phyloP scores from a whole-genome alignment of 345 rosid genomes.

The Hirschfeldia incana region DNA sequence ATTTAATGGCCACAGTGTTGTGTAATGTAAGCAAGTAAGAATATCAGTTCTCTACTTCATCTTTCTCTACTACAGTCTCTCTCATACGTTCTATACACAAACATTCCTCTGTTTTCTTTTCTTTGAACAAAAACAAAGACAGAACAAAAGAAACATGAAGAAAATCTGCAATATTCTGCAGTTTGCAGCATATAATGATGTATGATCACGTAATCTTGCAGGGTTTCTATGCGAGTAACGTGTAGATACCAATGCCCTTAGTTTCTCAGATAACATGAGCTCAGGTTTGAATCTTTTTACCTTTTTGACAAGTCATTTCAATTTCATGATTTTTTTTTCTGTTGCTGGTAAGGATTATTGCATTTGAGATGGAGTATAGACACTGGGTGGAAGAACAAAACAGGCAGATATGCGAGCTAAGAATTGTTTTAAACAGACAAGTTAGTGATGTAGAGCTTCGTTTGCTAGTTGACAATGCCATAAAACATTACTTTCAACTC shows the following conservation, averaged over 20 bases:
- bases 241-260: slow-evolving; percentile 49
- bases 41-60: no score
- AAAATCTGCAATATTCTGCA: no score
- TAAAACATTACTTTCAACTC: slow-evolving; percentile 79
- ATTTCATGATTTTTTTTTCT: neutral
- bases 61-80: no score
- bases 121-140: no score
- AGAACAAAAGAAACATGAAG: no score
- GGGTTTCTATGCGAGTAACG: slow-evolving; percentile 62
- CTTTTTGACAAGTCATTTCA: neutral
- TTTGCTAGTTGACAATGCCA: slow-evolving; percentile 61
- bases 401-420: slow-evolving; percentile 58
- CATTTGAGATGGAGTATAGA: slow-evolving; percentile 88
- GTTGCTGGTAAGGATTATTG: slow-evolving; percentile 53
- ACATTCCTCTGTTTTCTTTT: no score
- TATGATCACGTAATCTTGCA: neutral
- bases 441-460: slow-evolving; percentile 60
- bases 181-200: neutral
- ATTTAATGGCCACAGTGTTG: no score
- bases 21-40: no score
- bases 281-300: slow-evolving; percentile 54
- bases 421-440: slow-evolving; percentile 61
- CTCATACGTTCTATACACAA: no score
- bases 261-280: slow-evolving; percentile 53
- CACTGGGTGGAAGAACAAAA: slow-evolving; percentile 84